Base-by-base conservation (phyloP, 306 rosid genomes). In the Acacia melanoxylon region DNA sequence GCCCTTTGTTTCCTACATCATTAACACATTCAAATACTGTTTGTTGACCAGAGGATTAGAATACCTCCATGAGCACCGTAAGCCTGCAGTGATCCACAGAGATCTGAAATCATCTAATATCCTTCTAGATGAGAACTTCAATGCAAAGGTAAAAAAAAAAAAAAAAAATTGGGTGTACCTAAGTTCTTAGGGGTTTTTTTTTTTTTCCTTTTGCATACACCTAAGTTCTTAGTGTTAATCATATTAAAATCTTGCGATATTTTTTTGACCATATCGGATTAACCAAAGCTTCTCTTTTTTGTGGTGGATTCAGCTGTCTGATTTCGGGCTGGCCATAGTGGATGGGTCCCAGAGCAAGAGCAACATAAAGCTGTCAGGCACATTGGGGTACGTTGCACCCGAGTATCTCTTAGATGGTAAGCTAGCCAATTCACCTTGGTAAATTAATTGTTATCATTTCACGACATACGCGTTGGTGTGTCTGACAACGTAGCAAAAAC, bases 71-170 rank as follows among this genome's bases (percentile, higher is more conserved):
- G 97, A 95, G 87, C 91, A 92, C 80, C 94, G 96, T 88, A 74
- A 83, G 72, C 99, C 98, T 62, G 72, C 88, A 4, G 96, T 95
- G 84, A 95, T 95, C 80, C 98, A 93, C 84, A 91, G 98, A 87
- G 99, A 95, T 86, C 90, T 95, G 91, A 95, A 95, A 88, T 87
- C 99, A 70, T 93, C 99, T 68, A 93, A 95, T 90, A 90, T 95
- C 83, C 99, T 95, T 78, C 88, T 95, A 78, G 99, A 93, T 85
- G 89, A 88, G 86, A 86, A 92, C 87, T 95, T 93, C 91, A 93
- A 93, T 79, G 97, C 99, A 79, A 95, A 95, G 93, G 99, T 95
- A 82, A 82, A 78, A 66, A 22, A 27, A 3, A 27, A 27, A 3
- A 10, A 27, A 31, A 31, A 29, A 29, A 29, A 59, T 45, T 80